Conservation (phyloP, 2,329 filamentous ascomycete species). For the Aspergillus cejpii region DNA sequence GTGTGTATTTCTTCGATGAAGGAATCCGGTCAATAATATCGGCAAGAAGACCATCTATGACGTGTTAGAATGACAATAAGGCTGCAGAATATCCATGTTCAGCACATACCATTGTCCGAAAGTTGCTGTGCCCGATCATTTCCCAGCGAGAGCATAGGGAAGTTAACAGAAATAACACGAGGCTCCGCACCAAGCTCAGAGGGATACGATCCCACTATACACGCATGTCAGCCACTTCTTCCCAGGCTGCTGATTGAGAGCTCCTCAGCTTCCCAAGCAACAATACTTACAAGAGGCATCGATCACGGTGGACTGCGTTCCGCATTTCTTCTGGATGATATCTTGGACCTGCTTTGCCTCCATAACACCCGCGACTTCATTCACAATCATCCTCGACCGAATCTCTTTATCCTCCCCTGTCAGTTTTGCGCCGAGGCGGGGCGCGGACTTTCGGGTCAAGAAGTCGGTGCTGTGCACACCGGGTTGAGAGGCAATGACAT, state of each 20-base stretch:
- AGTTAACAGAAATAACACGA: conserved; percentile 42
- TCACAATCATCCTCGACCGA: conserved; percentile 48
- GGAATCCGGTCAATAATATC: conserved; percentile 45
- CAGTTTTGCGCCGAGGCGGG: conserved; percentile 50
- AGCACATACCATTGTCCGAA: conserved; percentile 38
- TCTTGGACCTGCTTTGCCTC: conserved; percentile 40
- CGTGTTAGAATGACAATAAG: conserved; percentile 4
- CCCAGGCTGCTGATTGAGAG: conserved; percentile 1
- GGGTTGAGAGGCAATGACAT: conserved; percentile 71
- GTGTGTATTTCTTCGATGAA: conserved; percentile 57
- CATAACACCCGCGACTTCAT: conserved; percentile 49
- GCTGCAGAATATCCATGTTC: conserved; percentile 1
- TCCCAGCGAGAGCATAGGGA: conserved; percentile 37
- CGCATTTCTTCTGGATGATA: conserved; percentile 45
- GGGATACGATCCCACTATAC: conserved; percentile 36
- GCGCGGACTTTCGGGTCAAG: conserved; percentile 45
- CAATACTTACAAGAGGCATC: conserved; percentile 38
- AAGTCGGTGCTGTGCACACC: conserved; percentile 67
- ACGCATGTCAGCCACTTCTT: conserved; percentile 12
- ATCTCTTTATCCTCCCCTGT: conserved; percentile 45
- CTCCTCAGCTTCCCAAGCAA: conserved; percentile 3
- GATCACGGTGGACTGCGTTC: conserved; percentile 38
- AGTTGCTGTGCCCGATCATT: conserved; percentile 37
- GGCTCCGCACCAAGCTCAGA: conserved; percentile 34
- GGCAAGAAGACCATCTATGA: conserved; percentile 43